Evolutionary conservation across 345 rosid species (phyloP), one percentile per base, ranked within the genome.

Genomic region (Crucihimalaya himalaica): DNA sequence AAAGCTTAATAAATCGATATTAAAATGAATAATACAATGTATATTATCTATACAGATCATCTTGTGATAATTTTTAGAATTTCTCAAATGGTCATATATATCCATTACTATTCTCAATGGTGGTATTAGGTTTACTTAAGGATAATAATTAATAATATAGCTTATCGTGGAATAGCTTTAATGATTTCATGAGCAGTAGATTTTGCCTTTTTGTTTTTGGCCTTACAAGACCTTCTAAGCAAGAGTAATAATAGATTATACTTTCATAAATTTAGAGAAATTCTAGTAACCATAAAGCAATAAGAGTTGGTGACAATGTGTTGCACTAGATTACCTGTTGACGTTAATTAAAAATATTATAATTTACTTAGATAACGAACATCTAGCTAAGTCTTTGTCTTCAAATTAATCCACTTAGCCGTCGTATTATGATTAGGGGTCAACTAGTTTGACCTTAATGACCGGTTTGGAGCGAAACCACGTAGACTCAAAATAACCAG

Each of bases 391-490:
- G 1, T 6, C 9, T 54, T 13, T 14, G 16, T 13, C 16, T 15
- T 14, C 46, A 14, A 40, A 16, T 47, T 34, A 35, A 39, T 56
- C 42, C 23, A 34, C 5, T 56, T 65, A 18, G 48, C 11, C 6
- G 40, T 46, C 66, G 9, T 65, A 21, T 11, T 13, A 45, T 45
- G 5, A n/a, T 6, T 2, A 16, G 20, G 50, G n/a, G 32, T 74
- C 27, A 50, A 48, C 78, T 66, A 18, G 27, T 57, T 66, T 74
- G 78, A 74, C 68, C 47, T 9, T 28, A 64, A 32, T 50, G 27
- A 48, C 16, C 27, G 27, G 35, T 16, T 66, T 48, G 43, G 59
- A 48, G 23, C 11, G 12, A 58, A 50, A 50, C 45, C 67, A 74
- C 60, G 43, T 74, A 15, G 35, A 21, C 42, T 32, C 45, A 39